Conservation (phyloP, 345 rosid genomes). For the Linum trigynum region DNA sequence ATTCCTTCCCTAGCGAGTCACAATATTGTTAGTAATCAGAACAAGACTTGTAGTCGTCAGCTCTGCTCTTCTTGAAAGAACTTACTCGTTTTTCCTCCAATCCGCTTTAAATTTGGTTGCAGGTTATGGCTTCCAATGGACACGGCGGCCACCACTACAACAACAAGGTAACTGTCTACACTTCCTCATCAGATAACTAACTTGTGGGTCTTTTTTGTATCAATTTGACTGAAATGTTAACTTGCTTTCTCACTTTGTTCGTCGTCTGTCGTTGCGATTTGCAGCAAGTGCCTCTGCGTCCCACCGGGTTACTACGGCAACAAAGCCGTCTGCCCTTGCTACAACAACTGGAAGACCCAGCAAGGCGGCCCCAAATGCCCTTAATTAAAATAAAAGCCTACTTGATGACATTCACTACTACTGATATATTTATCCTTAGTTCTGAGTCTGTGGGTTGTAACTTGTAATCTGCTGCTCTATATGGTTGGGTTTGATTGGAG, state of each 20-base stretch:
- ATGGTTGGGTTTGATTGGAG: too few species aligned
- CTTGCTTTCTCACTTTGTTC: background rate
- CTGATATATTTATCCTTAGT: too few species aligned
- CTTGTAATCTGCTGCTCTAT: too few species aligned
- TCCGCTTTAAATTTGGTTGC: background rate
- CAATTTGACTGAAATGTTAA: background rate
- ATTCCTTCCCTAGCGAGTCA: background rate
- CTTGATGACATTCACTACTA: too few species aligned
- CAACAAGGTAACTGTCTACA: conserved; percentile 5
- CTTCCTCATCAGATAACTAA: too few species aligned
- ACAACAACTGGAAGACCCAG: conserved; percentile 32
- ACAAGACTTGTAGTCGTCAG: background rate
- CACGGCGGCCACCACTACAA: conserved; percentile 38
- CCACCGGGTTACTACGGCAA: conserved; percentile 18
- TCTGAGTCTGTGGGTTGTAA: too few species aligned
- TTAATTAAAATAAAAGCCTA: background rate
- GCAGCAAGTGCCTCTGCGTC: conserved; percentile 23
- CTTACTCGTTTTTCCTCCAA: too few species aligned
- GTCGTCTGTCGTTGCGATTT: conserved; percentile 7
- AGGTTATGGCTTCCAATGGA: conserved; percentile 40
- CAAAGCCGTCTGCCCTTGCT: conserved; percentile 27
- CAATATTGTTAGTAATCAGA: background rate
- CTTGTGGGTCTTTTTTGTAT: too few species aligned
- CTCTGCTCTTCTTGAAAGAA: background rate
- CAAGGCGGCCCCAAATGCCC: conserved; percentile 30